A percentile compares a stretch with the other conserved stretches of the same genome.
These are phyloP conservation scores for Pseudocercospora fuligena DNA, from an alignment of 2,329 filamentous ascomycete species.

Conservation along the genomic window DNA sequence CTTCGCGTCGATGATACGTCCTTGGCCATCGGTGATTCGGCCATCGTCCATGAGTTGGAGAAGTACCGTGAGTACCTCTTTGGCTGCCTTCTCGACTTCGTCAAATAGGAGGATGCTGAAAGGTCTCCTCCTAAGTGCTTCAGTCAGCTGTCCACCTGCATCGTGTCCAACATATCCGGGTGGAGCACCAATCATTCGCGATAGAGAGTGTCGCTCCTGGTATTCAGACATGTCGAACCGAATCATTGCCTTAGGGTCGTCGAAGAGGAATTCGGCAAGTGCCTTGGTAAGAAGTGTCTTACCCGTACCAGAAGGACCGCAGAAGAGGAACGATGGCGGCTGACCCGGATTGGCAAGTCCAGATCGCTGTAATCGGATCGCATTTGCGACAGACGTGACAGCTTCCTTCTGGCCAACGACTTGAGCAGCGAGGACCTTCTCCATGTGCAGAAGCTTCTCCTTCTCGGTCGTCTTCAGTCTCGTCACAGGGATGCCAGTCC, in stretches of 20 bases:
- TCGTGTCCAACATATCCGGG: slow-evolving; percentile 98
- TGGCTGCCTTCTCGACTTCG: slow-evolving; percentile 97
- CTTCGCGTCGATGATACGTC: slow-evolving; percentile 88
- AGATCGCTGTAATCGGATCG: slow-evolving; percentile 92
- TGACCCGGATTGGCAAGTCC: slow-evolving; percentile 95
- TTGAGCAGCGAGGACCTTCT: slow-evolving; percentile 78
- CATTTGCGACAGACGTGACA: slow-evolving; percentile 89
- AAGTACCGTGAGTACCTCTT: slow-evolving; percentile 93
- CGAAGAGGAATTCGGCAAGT: slow-evolving; percentile 95
- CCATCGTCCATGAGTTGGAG: slow-evolving; percentile 99
- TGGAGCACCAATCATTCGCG: slow-evolving; percentile 96
- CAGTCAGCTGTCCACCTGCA: slow-evolving; percentile 91
- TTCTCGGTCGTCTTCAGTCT: slow-evolving; percentile 93
- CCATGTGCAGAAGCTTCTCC: slow-evolving; percentile 98
- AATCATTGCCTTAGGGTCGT: slow-evolving; percentile 96
- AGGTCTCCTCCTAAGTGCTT: slow-evolving; percentile 88
- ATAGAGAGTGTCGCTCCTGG: slow-evolving; percentile 93
- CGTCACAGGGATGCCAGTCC: slow-evolving; percentile 98
- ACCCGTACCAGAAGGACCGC: slow-evolving; percentile 95
- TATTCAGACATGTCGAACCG: slow-evolving; percentile 99
- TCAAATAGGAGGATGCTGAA: slow-evolving; percentile 99
- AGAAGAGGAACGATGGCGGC: slow-evolving; percentile 97
- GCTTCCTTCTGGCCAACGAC: slow-evolving; percentile 96
- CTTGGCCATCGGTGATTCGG: slow-evolving; percentile 97
- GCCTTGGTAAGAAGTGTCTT: slow-evolving; percentile 98